A percentile compares a stretch with the other conserved stretches of the same genome.
These are phyloP conservation scores for Spizellomyces sp. DNA, from an alignment of 192 early-diverging fungal species.

Conservation along the genomic window DNA sequence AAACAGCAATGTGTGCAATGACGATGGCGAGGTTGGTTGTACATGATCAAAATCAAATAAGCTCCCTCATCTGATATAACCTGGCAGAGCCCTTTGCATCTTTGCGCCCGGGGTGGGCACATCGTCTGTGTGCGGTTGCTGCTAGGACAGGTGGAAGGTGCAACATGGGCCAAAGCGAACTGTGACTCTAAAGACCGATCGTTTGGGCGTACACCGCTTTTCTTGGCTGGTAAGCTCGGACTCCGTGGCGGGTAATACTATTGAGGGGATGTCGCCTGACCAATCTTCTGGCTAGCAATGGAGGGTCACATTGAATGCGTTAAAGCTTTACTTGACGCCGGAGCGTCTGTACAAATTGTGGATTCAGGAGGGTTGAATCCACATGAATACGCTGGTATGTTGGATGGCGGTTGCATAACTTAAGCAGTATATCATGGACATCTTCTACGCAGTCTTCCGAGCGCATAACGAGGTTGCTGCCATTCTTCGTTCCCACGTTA, in stretches of 20 bases:
- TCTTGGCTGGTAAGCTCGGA: constrained; percentile 40
- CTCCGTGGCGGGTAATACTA: background rate
- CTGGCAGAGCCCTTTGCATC: constrained; percentile 53
- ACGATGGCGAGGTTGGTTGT: constrained; percentile 29
- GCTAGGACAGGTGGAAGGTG: constrained; percentile 33
- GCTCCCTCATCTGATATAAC: background rate
- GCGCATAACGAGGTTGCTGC: constrained; percentile 54
- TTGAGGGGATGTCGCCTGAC: background rate
- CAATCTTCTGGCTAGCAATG: constrained; percentile 43
- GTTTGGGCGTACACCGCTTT: constrained; percentile 66
- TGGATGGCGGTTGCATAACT: background rate
- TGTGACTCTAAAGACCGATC: constrained; percentile 54
- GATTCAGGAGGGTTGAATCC: constrained; percentile 61
- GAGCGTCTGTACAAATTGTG: constrained; percentile 48
- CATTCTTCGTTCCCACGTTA: constrained; percentile 45
- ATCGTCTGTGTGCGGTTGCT: constrained; percentile 54
- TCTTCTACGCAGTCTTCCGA: constrained; percentile 43
- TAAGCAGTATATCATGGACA: background rate
- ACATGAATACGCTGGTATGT: constrained; percentile 58
- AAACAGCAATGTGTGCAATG: constrained; percentile 48
- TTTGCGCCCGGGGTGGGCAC: constrained; percentile 56
- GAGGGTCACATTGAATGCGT: constrained; percentile 62
- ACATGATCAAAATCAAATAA: no score
- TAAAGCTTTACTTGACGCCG: constrained; percentile 49
- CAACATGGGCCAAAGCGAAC: constrained; percentile 35